Conservation (phyloP, 164 flowering plant genomes). For the Umbilicus rupestris region DNA sequence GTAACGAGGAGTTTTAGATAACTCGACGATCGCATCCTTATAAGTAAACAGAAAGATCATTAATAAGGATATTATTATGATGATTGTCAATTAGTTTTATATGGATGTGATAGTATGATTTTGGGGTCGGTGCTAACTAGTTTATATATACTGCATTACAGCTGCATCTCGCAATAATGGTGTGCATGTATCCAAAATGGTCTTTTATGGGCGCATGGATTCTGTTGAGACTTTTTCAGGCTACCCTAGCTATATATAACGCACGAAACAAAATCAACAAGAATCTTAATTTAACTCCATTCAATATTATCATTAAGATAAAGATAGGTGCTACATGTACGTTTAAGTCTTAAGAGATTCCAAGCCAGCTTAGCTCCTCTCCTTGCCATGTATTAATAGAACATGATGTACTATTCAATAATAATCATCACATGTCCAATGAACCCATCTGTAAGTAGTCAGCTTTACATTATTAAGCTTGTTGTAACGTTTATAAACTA, state of each 20-base stretch:
- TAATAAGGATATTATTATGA: too few relatives aligned
- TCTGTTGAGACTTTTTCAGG: neutral
- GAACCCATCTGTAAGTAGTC: neutral
- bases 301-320: neutral
- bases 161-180: neutral
- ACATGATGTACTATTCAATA: neutral
- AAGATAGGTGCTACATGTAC: too few relatives aligned
- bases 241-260: too few relatives aligned
- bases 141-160: neutral
- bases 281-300: neutral
- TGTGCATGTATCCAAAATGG: neutral
- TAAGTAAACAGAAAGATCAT: too few relatives aligned
- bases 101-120: neutral
- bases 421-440: slow-evolving; percentile 1
- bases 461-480: neutral
- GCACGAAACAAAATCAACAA: too few relatives aligned
- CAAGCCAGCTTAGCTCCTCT: neutral
- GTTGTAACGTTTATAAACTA: neutral
- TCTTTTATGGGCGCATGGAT: neutral
- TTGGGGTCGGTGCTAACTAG: neutral
- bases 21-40: too few relatives aligned
- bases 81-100: neutral
- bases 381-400: neutral
- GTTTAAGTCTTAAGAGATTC: neutral
- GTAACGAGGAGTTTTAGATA: too few relatives aligned